Evolutionary conservation across 2,329 filamentous ascomycete species (phyloP).

Genomic region (Colletotrichum lindemuthianum): DNA sequence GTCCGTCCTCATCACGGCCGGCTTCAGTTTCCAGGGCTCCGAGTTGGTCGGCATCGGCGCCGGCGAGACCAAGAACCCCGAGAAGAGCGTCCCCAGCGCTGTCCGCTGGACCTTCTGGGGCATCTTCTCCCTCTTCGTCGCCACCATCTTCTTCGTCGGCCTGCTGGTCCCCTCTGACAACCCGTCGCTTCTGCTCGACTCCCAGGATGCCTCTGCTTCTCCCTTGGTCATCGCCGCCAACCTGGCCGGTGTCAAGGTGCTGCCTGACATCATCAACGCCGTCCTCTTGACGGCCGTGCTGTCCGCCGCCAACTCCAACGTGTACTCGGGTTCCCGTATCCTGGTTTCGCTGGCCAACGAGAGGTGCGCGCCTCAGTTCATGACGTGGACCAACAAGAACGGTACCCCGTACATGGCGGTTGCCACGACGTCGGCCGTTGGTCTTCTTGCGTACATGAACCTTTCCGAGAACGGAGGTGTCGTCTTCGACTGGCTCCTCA

Average conservation of each 20-base stretch:
- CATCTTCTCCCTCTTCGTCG: slow-evolving; percentile 75
- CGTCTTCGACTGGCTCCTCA: slow-evolving; percentile 79
- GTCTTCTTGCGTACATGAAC: slow-evolving; percentile 75
- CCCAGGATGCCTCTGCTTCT: slow-evolving; percentile 70
- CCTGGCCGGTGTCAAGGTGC: slow-evolving; percentile 70
- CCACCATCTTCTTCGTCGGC: slow-evolving; percentile 75
- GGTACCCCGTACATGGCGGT: slow-evolving; percentile 74
- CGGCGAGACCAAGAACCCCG: slow-evolving; percentile 78
- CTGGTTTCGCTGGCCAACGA: slow-evolving; percentile 73
- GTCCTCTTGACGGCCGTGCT: slow-evolving; percentile 82
- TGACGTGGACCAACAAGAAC: slow-evolving; percentile 67
- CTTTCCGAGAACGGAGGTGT: slow-evolving; percentile 65
- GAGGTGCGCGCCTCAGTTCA: slow-evolving; percentile 68
- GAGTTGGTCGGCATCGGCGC: slow-evolving; percentile 84
- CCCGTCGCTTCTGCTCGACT: slow-evolving; percentile 58
- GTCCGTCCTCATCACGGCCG: slow-evolving; percentile 73
- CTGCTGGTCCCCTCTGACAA: slow-evolving; percentile 75
- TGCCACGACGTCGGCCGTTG: slow-evolving; percentile 64
- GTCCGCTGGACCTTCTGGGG: slow-evolving; percentile 81
- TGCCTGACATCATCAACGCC: slow-evolving; percentile 79
- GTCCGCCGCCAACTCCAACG: slow-evolving; percentile 80
- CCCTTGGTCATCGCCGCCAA: slow-evolving; percentile 71
- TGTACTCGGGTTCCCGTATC: slow-evolving; percentile 77
- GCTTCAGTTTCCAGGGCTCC: slow-evolving; percentile 77
- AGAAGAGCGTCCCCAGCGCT: slow-evolving; percentile 76